Percentiles rank a stretch among this genome's conserved stretches.
Conservation (phyloP, 2,329 filamentous ascomycete species). For the Aspergillus cejpii region DNA sequence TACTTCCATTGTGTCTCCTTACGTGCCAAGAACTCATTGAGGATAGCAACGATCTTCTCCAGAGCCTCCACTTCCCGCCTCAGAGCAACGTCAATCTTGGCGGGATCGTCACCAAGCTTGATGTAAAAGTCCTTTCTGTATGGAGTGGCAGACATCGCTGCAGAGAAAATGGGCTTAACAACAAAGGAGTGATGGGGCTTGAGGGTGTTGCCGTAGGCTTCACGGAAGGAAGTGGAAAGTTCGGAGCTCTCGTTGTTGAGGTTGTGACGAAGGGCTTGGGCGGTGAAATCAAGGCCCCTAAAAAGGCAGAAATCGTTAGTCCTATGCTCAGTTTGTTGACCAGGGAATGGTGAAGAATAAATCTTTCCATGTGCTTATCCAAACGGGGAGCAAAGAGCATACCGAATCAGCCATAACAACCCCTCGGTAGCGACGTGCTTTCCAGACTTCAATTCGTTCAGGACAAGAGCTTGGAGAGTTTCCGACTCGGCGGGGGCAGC, state of each 20-base stretch:
- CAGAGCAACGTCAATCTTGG: slow-evolving; percentile 59
- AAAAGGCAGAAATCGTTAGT: slow-evolving; percentile 7
- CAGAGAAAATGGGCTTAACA: slow-evolving; percentile 84
- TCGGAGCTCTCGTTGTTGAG: slow-evolving; percentile 62
- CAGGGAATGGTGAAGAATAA: neutral
- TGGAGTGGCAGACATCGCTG: slow-evolving; percentile 87
- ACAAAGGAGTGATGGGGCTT: slow-evolving; percentile 87
- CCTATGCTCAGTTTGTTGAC: neutral
- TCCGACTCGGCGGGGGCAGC: slow-evolving; percentile 71
- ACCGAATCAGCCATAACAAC: slow-evolving; percentile 85
- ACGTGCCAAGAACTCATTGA: slow-evolving; percentile 57
- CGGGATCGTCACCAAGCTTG: slow-evolving; percentile 58
- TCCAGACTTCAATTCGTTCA: slow-evolving; percentile 82
- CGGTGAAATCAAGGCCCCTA: slow-evolving; percentile 91
- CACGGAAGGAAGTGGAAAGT: slow-evolving; percentile 78
- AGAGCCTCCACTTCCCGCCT: slow-evolving; percentile 67
- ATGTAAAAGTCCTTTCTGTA: slow-evolving; percentile 90
- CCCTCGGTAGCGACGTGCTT: slow-evolving; percentile 86
- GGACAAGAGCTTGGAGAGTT: slow-evolving; percentile 75
- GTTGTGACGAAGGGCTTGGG: slow-evolving; percentile 74
- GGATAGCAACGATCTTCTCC: slow-evolving; percentile 69
- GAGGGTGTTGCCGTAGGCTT: slow-evolving; percentile 76
- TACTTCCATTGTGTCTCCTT: slow-evolving; percentile 47
- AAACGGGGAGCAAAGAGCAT: slow-evolving; percentile 26
- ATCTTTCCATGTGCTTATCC: neutral